phyloP scores from a whole-genome alignment of 129 eudicot species.

The Flaveria linearis region DNA sequence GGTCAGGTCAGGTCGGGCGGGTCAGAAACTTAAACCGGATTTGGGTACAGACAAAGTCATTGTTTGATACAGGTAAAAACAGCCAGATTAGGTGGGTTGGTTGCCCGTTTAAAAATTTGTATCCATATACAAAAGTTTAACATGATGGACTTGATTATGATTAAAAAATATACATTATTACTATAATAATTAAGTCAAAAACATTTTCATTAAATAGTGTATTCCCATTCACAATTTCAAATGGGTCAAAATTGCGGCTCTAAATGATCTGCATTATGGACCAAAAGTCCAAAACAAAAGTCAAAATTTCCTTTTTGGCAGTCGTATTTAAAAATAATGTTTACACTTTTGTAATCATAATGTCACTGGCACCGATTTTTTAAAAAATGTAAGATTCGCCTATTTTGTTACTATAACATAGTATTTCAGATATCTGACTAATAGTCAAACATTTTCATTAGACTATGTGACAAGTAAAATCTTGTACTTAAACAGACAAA shows the following conservation, averaged over 20 bases:
- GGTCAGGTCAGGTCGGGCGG: background rate
- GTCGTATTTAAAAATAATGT: background rate
- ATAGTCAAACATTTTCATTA: background rate
- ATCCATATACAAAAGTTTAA: no score
- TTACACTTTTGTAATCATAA: background rate
- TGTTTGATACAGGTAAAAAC: background rate
- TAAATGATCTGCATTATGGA: no score
- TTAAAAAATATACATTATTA: background rate
- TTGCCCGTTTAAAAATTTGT: background rate
- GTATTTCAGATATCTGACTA: constrained; percentile 6
- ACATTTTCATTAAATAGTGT: background rate
- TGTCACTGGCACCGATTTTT: background rate
- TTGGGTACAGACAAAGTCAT: background rate
- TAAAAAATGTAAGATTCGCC: background rate
- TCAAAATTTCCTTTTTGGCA: background rate
- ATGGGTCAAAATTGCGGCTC: background rate
- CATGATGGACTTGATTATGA: background rate
- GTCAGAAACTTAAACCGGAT: background rate
- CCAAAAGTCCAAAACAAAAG: background rate
- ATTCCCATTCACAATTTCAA: background rate
- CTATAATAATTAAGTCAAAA: background rate
- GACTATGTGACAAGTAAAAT: background rate
- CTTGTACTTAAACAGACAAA: background rate
- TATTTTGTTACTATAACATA: background rate
- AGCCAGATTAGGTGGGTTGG: background rate